Conservation (phyloP, 2,329 filamentous ascomycete species). For the Arthrobotrys entomopaga region DNA sequence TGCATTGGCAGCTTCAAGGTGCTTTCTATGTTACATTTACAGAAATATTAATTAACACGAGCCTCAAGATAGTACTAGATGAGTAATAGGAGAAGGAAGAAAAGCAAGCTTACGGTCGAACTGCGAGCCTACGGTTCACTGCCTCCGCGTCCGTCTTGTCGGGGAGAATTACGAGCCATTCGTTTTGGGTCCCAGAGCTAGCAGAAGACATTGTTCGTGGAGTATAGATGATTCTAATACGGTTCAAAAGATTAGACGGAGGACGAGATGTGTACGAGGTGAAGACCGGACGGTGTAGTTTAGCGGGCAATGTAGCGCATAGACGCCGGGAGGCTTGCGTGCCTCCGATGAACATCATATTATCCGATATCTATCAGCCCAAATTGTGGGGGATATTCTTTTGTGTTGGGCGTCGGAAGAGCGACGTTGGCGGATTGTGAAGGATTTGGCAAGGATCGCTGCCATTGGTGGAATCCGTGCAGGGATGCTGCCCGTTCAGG, state of each 20-base stretch:
- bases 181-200: conserved; percentile 27
- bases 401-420: conserved; percentile 45
- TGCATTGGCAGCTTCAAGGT: conserved; percentile 35
- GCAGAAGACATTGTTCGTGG: conserved; percentile 40
- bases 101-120: conserved; percentile 37
- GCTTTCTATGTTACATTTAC: conserved; percentile 19
- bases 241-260: background rate
- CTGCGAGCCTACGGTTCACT: conserved; percentile 38
- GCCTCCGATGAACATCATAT: conserved; percentile 5
- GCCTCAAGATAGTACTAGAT: background rate
- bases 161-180: conserved; percentile 53
- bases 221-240: background rate
- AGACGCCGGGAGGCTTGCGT: conserved; percentile 46
- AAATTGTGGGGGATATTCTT: conserved; percentile 15
- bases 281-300: conserved; percentile 7
- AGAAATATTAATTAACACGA: too few relatives aligned
- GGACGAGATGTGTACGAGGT: background rate
- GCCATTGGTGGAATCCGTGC: conserved; percentile 37
- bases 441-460: conserved; percentile 22
- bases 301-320: conserved; percentile 24
- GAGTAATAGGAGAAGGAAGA: background rate
- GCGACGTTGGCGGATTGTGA: conserved; percentile 44
- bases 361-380: background rate
- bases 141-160: conserved; percentile 48
- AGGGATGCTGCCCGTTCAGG: conserved; percentile 16